Base-by-base conservation (phyloP, 495 filamentous ascomycete species). In the Margaritispora aquatica region DNA sequence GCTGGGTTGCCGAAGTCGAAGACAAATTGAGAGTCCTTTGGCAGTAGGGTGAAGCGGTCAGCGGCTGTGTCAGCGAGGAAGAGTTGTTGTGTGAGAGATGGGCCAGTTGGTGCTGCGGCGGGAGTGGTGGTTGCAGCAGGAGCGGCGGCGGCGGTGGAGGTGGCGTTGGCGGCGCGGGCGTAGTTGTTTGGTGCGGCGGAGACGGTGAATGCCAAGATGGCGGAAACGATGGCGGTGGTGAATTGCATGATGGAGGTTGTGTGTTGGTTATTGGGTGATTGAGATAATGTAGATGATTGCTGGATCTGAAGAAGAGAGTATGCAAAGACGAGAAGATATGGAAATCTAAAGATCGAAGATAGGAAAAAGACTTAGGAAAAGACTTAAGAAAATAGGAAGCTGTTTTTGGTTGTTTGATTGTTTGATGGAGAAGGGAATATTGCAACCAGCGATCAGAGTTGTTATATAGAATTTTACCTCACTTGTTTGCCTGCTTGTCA, bases 11-110 rank as follows among this genome's bases (percentile, higher is more conserved):
- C 61, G 46, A 68, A 68, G 57, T 70, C 62, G 51, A 64, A 70
- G 57, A 68, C 65, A 26, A 70, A 71, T 26, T 66, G 59, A 23
- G 29, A 51, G 56, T 73, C 65, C 2, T 69, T 34, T 19, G 66
- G 57, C 24, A 73, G 68, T 31, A 73, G 65, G 2, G 51, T 36
- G 63, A 68, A 68, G 23, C 68, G 68, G 51, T 71, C 69, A 21
- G 61, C 63, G 2, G 64, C 66, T 4, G 59, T 64, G 29, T 64
- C 65, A 10, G 62, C 59, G 23, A 67, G 55, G 55, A 57, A 59
- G 52, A 65, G 63, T 26, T 65, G 50, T 21, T 55, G 50, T 3
- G 62, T 64, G 44, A 67, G 55, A 23, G 51, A 48, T 34, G 59
- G 64, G 1, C 44, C 62, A 27, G 46, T 27, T 13, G 55, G 9